Base-by-base conservation (phyloP, 2,329 filamentous ascomycete genomes). In the Huntiella decipiens region DNA sequence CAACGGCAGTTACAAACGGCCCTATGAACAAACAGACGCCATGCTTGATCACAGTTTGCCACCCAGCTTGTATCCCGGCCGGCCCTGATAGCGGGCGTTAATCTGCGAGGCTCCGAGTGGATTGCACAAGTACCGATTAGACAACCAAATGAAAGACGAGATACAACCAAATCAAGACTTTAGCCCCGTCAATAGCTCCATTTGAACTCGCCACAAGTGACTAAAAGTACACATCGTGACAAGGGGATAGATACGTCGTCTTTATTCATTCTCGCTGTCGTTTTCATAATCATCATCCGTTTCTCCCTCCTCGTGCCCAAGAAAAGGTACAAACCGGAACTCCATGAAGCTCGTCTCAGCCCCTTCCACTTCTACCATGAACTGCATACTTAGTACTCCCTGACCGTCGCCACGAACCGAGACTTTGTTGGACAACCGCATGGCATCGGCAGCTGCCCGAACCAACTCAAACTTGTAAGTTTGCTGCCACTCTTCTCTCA, bases 331-430 rank as follows among this genome's bases (percentile, higher is more conserved):
- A 57, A 91, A 84, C 15, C 81, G 70, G 59, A 88, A 92, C 59
- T 91, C 82, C 17, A 91, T 68, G 61, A 88, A 92, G 54, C 77
- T 82, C 35, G 77, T 66, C 17, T 68, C 67, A 4, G 73, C 71
- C 5, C 73, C 72, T 51, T 91, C 84, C 37, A 87, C 69, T 57
- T 95, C 85, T 12, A 98, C 79, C 81, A 98, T 91, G 56, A 96
- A 95, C 57, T 98, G 91, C 58, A 96, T 64, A 61, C 84, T 95
- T 52, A 98, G 61, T 28, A 98, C 88, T 0, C 91, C 88, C 58
- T 94, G 84, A 2, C 73, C 70, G 60, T 98, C 91, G 0, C 85
- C 80, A 12, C 91, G 71, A 51, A 98, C 71, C 57, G 86, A 94
- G 48, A 96, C 87, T 62, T 96, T 98, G 56, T 74, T 87, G 4